Evolutionary conservation across 495 filamentous ascomycete genomes (phyloP).

Genomic region (Friedmanniomyces simplex): DNA sequence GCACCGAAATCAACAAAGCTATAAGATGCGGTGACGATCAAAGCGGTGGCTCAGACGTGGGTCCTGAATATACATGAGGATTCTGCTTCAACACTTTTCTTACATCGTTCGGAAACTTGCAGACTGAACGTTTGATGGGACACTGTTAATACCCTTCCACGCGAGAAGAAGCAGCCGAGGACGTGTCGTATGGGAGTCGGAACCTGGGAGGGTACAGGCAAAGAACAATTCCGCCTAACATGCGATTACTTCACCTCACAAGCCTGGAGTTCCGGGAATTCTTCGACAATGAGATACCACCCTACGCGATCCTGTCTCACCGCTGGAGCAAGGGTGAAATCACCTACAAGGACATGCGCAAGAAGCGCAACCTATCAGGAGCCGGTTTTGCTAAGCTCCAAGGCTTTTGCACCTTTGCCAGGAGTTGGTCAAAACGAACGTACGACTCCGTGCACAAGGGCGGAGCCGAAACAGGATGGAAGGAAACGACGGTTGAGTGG

Average conservation of each 20-base stretch:
- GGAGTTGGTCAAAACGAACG: too few relatives aligned
- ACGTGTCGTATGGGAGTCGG: neutral
- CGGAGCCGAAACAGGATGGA: too few relatives aligned
- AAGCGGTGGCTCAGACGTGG: too few relatives aligned
- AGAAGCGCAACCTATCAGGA: neutral
- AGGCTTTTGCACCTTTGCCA: neutral
- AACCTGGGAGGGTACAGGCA: neutral
- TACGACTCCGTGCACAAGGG: too few relatives aligned
- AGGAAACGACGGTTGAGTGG: neutral
- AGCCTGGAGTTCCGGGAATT: slow-evolving; percentile 10
- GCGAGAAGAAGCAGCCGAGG: neutral
- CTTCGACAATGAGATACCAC: neutral
- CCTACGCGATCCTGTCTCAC: slow-evolving; percentile 19
- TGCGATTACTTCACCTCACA: slow-evolving; percentile 11
- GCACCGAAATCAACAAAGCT: too few relatives aligned
- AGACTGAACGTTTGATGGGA: too few relatives aligned
- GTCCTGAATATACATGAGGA: too few relatives aligned
- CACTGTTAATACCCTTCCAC: too few relatives aligned
- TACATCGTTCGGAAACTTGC: too few relatives aligned
- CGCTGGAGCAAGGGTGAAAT: slow-evolving; percentile 8
- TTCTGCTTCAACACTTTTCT: too few relatives aligned
- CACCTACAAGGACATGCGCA: neutral
- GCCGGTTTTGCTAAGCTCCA: neutral
- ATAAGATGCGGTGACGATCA: too few relatives aligned
- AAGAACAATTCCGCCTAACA: neutral